Conservation (phyloP, 2,329 filamentous ascomycete genomes). For the Clonostachys chloroleuca region DNA sequence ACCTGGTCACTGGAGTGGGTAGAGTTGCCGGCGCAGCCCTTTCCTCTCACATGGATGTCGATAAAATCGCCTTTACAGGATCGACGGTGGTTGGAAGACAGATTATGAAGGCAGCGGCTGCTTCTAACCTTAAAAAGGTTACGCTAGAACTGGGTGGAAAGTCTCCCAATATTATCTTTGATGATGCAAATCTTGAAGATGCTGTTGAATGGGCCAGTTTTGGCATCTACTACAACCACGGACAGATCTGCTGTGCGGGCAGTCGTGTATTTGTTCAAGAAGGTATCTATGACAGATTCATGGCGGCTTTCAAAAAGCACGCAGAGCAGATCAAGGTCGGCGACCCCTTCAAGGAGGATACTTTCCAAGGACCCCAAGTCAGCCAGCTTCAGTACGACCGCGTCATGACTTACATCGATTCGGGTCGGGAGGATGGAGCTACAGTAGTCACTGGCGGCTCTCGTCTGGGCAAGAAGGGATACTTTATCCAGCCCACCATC, state of each 20-base stretch:
- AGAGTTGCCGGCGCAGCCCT: constrained; percentile 70
- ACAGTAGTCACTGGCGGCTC: constrained; percentile 45
- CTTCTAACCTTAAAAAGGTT: constrained; percentile 73
- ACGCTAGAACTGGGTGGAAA: constrained; percentile 73
- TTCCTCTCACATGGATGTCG: constrained; percentile 67
- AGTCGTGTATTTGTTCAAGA: constrained; percentile 81
- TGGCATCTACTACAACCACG: constrained; percentile 57
- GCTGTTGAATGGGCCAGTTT: constrained; percentile 71
- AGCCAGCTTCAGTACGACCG: constrained; percentile 77
- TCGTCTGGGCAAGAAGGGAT: constrained; percentile 65
- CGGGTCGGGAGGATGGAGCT: constrained; percentile 49
- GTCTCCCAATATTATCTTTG: constrained; percentile 71
- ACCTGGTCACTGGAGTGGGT: constrained; percentile 71
- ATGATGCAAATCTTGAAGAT: constrained; percentile 68
- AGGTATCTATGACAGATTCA: constrained; percentile 77
- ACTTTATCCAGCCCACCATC: constrained; percentile 84
- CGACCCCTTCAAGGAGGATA: constrained; percentile 69
- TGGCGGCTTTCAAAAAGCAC: constrained; percentile 70
- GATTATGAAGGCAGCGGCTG: constrained; percentile 72
- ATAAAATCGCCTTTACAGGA: constrained; percentile 76
- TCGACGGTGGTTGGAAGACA: constrained; percentile 64
- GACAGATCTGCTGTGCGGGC: constrained; percentile 63
- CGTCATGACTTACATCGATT: constrained; percentile 74
- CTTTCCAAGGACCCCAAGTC: constrained; percentile 82
- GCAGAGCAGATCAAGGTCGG: constrained; percentile 69